Base-by-base conservation (phyloP, 2,329 filamentous ascomycete species). In the Colletotrichum liriopes region DNA sequence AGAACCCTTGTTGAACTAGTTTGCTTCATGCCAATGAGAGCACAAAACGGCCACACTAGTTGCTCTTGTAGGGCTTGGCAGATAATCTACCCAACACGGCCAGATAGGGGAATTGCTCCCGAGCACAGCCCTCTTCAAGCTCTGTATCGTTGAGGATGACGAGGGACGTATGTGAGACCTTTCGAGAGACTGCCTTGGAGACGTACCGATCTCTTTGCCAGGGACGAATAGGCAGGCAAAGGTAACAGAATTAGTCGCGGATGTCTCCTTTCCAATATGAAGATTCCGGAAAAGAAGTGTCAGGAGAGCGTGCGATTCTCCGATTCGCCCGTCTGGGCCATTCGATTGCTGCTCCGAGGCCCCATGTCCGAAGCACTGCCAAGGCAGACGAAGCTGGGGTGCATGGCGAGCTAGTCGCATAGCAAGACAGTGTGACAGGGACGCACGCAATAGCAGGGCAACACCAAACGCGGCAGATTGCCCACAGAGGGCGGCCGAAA, bases 101-200 rank as follows among this genome's bases (percentile, higher is more conserved):
- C 37, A 54, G 32, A 39, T 43, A 58, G 37, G 65, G 23, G 37
- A 32, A 32, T 3, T 32, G 4, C 29, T 20, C 54, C 52, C 5
- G 32, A 51, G 52, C 60, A 60, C 65, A 72, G 69, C 69, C 59
- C 59, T 60, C 70, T 70, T 61, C 41, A 56, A 14, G 2, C 2
- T 39, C 35, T 51, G 60, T 29, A 41, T 20, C 29, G 29, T 32
- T 32, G 29, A 32, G 29, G 29, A 32, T 32, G 29, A 32, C 29
- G 6, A 32, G 6, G 29, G 6, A 32, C 29, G 51, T 6, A 32
- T 32, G 29, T 2, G 26, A 16, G 14, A 12, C 26, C 49, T 14
- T 9, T 51, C 23, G 14, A 51, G 26, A 14, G 16, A 52, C 29
- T 2, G 29, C 6, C 26, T 20, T 23, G 6, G 2, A 16, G 23